Evolutionary conservation across 1,139 yeast genomes (phyloP).

Genomic region (Taphrina populina): DNA sequence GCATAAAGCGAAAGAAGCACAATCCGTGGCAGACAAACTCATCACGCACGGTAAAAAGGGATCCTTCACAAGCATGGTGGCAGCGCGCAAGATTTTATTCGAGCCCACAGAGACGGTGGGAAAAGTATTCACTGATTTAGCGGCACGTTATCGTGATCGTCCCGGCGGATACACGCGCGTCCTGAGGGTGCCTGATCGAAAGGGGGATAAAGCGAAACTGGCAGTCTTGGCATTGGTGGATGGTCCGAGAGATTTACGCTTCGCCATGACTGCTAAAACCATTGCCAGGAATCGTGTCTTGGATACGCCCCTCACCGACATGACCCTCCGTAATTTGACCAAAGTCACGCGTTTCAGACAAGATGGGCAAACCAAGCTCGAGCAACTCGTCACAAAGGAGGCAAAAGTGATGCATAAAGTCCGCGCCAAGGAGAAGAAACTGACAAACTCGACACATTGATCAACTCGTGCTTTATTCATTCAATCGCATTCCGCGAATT

Average conservation of each 20-base stretch:
- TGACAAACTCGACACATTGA: too few species aligned
- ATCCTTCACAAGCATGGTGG: conserved; percentile 16
- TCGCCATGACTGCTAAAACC: conserved; percentile 73
- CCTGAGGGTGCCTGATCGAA: conserved; percentile 76
- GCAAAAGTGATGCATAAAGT: conserved; percentile 12
- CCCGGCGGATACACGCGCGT: conserved; percentile 84
- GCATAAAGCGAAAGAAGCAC: conserved; percentile 69
- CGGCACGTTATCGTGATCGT: conserved; percentile 62
- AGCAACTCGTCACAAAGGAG: conserved; percentile 12
- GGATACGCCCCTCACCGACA: conserved; percentile 42
- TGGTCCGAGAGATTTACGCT: conserved; percentile 69
- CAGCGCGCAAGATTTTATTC: conserved; percentile 42
- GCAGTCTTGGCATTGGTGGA: conserved; percentile 86
- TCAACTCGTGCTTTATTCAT: too few species aligned
- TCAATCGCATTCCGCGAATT: too few species aligned
- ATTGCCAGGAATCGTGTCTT: conserved; percentile 77
- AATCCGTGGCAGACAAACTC: conserved; percentile 56
- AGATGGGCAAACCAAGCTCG: conserved; percentile 19
- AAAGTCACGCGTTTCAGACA: conserved; percentile 50
- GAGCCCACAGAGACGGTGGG: conserved; percentile 53
- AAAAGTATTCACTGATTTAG: conserved; percentile 65
- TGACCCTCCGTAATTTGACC: conserved; percentile 53
- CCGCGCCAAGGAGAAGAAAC: background rate
- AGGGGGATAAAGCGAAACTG: conserved; percentile 90
- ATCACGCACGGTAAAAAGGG: conserved; percentile 52